Percentiles rank a stretch among this genome's conserved stretches.
Evolutionary conservation across 1,139 yeast species (phyloP).

Genomic region (Geotrichum europaeum): DNA sequence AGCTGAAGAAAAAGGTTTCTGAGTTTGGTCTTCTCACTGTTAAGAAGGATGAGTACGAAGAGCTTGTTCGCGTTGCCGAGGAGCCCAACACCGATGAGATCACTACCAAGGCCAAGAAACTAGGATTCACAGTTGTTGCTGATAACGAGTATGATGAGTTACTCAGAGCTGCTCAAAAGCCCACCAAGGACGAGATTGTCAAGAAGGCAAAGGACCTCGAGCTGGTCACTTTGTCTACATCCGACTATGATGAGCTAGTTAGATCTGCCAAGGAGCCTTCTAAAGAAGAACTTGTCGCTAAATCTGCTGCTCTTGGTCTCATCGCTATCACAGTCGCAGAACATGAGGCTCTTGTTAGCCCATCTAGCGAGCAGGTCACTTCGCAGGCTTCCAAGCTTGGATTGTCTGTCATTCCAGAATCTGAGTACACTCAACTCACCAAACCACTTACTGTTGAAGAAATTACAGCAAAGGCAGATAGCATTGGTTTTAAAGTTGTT

Average conservation of each 20-base stretch:
- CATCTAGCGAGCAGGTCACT: constrained; percentile 37
- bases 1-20: constrained; percentile 31
- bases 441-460: constrained; percentile 31
- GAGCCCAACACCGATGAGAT: constrained; percentile 28
- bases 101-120: constrained; percentile 26
- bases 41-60: constrained; percentile 24
- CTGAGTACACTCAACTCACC: constrained; percentile 19
- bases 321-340: constrained; percentile 26
- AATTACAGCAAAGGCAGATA: constrained; percentile 44
- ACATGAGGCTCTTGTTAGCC: constrained; percentile 24
- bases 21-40: constrained; percentile 17
- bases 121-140: constrained; percentile 32
- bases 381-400: constrained; percentile 29
- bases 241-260: constrained; percentile 19
- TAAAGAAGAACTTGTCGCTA: constrained; percentile 35
- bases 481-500: constrained; percentile 28
- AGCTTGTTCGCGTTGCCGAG: constrained; percentile 18
- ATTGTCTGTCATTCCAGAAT: constrained; percentile 29
- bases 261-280: constrained; percentile 34
- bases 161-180: constrained; percentile 21
- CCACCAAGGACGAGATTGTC: constrained; percentile 24
- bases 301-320: constrained; percentile 29
- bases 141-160: constrained; percentile 27
- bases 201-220: constrained; percentile 34
- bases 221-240: constrained; percentile 26